A percentile compares a stretch with the other conserved stretches of the same genome.
Conservation (phyloP, 1,284 basidiomycete species). For the Sporisorium sorghi region DNA sequence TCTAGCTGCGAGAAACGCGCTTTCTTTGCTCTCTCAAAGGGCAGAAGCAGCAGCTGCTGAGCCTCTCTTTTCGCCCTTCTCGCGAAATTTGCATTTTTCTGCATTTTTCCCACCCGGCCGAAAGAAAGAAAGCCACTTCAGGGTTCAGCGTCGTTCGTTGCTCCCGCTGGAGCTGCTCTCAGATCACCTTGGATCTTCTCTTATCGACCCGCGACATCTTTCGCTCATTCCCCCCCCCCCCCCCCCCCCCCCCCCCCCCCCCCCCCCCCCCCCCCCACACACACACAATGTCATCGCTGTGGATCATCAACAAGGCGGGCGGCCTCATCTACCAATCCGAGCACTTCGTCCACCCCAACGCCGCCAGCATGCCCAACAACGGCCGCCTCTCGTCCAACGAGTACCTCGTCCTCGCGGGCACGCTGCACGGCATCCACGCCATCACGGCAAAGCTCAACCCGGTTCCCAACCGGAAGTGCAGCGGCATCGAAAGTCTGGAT, state of each 20-base stretch:
- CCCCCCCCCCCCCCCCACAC: too few species aligned
- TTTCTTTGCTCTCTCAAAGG: slow-evolving; percentile 2
- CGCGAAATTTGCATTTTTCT: not conserved
- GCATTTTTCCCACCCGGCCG: slow-evolving; percentile 46
- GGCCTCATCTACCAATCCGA: slow-evolving; percentile 93
- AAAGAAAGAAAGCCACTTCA: not conserved
- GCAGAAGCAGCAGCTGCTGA: not conserved
- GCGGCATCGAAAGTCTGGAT: slow-evolving; percentile 92
- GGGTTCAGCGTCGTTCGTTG: slow-evolving; percentile 16
- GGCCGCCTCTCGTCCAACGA: slow-evolving; percentile 84
- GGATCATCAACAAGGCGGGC: slow-evolving; percentile 99
- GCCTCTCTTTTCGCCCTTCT: not conserved
- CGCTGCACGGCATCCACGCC: slow-evolving; percentile 96
- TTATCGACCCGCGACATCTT: not conserved
- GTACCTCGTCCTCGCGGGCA: slow-evolving; percentile 94
- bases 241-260: too few species aligned
- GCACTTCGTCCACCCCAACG: slow-evolving; percentile 72
- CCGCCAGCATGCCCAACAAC: slow-evolving; percentile 35
- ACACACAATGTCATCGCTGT: slow-evolving; percentile 72
- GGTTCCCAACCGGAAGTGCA: slow-evolving; percentile 71
- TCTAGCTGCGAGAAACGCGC: slow-evolving; percentile 4
- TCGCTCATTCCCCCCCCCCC: not conserved
- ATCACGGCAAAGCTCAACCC: slow-evolving; percentile 94
- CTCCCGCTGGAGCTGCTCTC: slow-evolving; percentile 4
- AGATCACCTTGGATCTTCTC: not conserved